Percentiles rank a stretch among this genome's conserved stretches.
Evolutionary conservation across 805 yeast species (phyloP).

Genomic region (Candida wancherniae): DNA sequence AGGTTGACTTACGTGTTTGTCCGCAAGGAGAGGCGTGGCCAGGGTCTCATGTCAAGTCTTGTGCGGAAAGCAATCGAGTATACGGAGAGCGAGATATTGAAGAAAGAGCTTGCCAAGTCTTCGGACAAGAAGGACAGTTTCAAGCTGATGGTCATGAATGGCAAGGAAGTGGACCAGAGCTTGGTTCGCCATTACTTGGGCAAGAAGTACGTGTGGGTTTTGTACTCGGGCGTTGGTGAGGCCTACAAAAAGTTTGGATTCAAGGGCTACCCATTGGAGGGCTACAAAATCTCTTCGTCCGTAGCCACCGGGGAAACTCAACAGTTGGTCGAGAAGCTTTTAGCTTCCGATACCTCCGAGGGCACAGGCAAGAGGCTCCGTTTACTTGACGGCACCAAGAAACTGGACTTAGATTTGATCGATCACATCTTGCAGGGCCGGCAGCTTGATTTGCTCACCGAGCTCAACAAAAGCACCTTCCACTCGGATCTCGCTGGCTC

Average conservation of each 20-base stretch:
- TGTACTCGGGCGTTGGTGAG: conserved; percentile 72
- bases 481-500: conserved; percentile 31
- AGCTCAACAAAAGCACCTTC: conserved; percentile 29
- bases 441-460: conserved; percentile 34
- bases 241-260: conserved; percentile 65
- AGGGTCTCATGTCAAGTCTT: conserved; percentile 28
- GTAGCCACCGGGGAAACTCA: conserved; percentile 16
- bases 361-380: conserved; percentile 27
- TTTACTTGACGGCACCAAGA: conserved; percentile 20
- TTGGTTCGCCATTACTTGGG: conserved; percentile 32
- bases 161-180: conserved; percentile 24
- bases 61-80: conserved; percentile 25
- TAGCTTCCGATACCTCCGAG: conserved; percentile 7
- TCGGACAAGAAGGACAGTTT: conserved; percentile 25
- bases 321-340: conserved; percentile 19
- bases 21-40: conserved; percentile 20
- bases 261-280: conserved; percentile 31
- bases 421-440: conserved; percentile 27
- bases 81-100: conserved; percentile 28
- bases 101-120: conserved; percentile 21
- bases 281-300: conserved; percentile 27
- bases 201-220: conserved; percentile 36
- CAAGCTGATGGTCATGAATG: conserved; percentile 26
- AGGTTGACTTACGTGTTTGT: conserved; percentile 27
- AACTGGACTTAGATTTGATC: conserved; percentile 28